Percentiles rank a stretch among this genome's conserved stretches.
Evolutionary conservation across 164 flowering plant genomes (phyloP).

Genomic region (Brasenia schreberi): DNA sequence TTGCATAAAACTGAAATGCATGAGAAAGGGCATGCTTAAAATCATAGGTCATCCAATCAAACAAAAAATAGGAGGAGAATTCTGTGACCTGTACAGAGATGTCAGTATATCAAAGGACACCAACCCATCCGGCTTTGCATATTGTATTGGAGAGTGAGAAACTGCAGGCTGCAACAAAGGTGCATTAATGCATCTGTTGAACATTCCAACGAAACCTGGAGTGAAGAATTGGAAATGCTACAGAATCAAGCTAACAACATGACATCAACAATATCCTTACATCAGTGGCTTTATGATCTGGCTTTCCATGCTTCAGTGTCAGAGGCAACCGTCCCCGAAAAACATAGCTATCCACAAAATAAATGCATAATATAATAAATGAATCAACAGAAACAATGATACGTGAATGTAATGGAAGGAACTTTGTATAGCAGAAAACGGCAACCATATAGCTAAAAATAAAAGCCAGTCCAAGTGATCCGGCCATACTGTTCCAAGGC

Average conservation of each 20-base stretch:
- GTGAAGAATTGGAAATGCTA: background rate
- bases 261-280: slow-evolving; percentile 25
- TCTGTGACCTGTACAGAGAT: slow-evolving; percentile 68
- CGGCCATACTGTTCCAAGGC: slow-evolving; percentile 78
- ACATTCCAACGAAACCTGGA: background rate
- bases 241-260: slow-evolving; percentile 1
- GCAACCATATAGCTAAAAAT: background rate
- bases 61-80: background rate
- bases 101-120: slow-evolving; percentile 88
- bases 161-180: slow-evolving; percentile 43
- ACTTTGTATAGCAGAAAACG: background rate
- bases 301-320: slow-evolving; percentile 91
- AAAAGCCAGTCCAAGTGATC: background rate
- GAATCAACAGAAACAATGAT: background rate
- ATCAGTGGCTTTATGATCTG: slow-evolving; percentile 83
- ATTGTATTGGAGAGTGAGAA: slow-evolving; percentile 57
- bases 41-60: background rate
- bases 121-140: slow-evolving; percentile 82
- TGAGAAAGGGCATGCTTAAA: too few species aligned
- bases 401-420: too few species aligned
- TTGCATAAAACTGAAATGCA: too few species aligned
- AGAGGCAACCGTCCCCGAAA: slow-evolving; percentile 60
- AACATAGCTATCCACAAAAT: slow-evolving; percentile 41
- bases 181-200: slow-evolving; percentile 1
- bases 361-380: background rate